These are phyloP conservation scores for Mrakia blollopis DNA, from an alignment of 768 basidiomycete species.

Conservation along the genomic window DNA sequence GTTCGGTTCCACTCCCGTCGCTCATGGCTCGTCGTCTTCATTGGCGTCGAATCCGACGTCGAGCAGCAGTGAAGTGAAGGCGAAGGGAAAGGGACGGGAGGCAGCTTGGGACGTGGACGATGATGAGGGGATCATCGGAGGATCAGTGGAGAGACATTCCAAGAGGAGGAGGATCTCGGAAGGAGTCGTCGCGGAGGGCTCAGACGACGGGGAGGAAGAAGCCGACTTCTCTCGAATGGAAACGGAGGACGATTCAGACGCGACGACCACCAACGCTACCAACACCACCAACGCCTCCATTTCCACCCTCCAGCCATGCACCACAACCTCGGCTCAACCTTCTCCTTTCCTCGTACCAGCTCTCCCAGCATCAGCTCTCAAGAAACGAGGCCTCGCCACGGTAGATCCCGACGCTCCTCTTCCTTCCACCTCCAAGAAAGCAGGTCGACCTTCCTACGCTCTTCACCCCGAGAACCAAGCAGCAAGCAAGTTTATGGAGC, in stretches of 20 bases:
- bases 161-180: conserved; percentile 19
- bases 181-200: conserved; percentile 12
- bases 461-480: conserved; percentile 61
- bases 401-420: not conserved
- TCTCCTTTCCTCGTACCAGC: not conserved
- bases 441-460: conserved; percentile 54
- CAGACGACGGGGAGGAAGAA: conserved; percentile 28
- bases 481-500: conserved; percentile 72
- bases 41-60: too few species aligned
- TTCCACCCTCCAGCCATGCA: too few species aligned
- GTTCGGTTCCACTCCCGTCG: too few species aligned
- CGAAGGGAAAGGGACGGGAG: not conserved
- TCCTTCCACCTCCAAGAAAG: not conserved
- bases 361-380: not conserved
- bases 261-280: conserved; percentile 34
- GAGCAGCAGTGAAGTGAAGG: not conserved
- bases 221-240: not conserved
- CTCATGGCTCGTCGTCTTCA: not conserved
- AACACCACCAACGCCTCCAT: not conserved
- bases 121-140: not conserved
- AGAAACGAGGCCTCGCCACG: not conserved
- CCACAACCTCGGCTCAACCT: conserved; percentile 1
- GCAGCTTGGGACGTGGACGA: not conserved
- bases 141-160: not conserved
- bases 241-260: conserved; percentile 9